Percentiles rank a stretch among this genome's conserved stretches.
These are phyloP conservation scores for Calocybe gangraenosa DNA, from an alignment of 768 basidiomycete genomes.

Conservation along the genomic window DNA sequence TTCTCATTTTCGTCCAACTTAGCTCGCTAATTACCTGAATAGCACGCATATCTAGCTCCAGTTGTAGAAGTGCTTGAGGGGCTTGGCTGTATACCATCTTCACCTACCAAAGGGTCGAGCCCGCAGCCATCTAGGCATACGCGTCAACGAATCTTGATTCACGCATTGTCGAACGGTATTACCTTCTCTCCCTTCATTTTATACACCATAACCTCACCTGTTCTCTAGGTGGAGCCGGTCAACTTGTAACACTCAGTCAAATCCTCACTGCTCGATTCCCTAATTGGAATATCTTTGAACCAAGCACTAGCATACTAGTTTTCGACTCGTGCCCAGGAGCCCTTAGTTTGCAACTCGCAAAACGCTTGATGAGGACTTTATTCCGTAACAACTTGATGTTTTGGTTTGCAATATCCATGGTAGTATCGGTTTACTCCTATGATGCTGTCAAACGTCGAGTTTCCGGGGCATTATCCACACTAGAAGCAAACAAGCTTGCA, in stretches of 20 bases:
- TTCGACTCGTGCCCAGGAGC: conserved; percentile 45
- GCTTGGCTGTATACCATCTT: conserved; percentile 28
- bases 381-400: conserved; percentile 27
- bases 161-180: conserved; percentile 46
- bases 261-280: conserved; percentile 23
- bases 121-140: background rate
- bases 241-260: conserved; percentile 30
- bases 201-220: background rate
- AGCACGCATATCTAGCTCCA: conserved; percentile 29
- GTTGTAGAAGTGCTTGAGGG: conserved; percentile 33
- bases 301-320: conserved; percentile 29
- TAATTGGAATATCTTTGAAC: conserved; percentile 7
- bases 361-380: conserved; percentile 28
- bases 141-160: conserved; percentile 34
- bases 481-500: conserved; percentile 23
- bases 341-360: conserved; percentile 20
- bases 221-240: conserved; percentile 35
- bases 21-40: background rate
- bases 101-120: background rate
- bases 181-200: background rate
- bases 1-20: background rate
- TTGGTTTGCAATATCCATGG: conserved; percentile 17
- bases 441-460: conserved; percentile 18
- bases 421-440: conserved; percentile 25
- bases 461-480: conserved; percentile 17